Conservation (phyloP, 2,329 filamentous ascomycete genomes). For the Phyllosticta paracitricarpa region DNA sequence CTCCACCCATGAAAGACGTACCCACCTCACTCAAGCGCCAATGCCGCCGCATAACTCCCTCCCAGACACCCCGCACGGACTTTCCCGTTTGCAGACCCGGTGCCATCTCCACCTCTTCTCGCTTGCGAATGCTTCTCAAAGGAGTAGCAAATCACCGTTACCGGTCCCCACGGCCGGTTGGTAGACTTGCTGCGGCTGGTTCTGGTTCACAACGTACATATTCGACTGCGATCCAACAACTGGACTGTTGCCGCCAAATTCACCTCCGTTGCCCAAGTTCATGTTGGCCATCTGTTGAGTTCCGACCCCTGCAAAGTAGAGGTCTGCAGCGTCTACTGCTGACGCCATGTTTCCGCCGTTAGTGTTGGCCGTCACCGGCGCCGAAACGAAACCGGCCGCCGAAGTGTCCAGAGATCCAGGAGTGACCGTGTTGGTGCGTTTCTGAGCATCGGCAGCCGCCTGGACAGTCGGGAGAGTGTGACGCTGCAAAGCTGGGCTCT, state of each 20-base stretch:
- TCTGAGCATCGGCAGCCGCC: conserved; percentile 30
- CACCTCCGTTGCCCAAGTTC: conserved; percentile 47
- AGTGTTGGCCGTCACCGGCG: neutral
- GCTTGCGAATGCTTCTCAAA: conserved; percentile 30
- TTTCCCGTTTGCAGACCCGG: neutral
- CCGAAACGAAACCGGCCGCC: neutral
- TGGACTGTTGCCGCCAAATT: conserved; percentile 12
- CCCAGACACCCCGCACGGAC: neutral
- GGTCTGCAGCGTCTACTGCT: conserved; percentile 76
- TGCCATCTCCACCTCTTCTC: neutral
- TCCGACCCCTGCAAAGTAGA: conserved; percentile 76
- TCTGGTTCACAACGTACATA: conserved; percentile 67
- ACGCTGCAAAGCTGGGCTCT: conserved; percentile 78
- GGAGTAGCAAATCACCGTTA: conserved; percentile 63
- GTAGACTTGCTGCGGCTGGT: conserved; percentile 65
- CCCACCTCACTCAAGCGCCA: neutral
- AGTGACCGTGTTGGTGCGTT: conserved; percentile 13
- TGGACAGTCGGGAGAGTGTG: conserved; percentile 51
- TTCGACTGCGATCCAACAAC: conserved; percentile 29
- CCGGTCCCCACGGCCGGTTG: conserved; percentile 54
- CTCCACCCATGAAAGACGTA: neutral
- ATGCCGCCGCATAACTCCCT: neutral
- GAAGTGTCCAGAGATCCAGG: conserved; percentile 17
- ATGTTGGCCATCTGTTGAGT: conserved; percentile 66
- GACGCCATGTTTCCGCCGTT: conserved; percentile 47